Percentiles rank a stretch among this genome's conserved stretches.
phyloP scores from a whole-genome alignment of 2,329 filamentous ascomycete genomes.

The Cytospora piceicola region DNA sequence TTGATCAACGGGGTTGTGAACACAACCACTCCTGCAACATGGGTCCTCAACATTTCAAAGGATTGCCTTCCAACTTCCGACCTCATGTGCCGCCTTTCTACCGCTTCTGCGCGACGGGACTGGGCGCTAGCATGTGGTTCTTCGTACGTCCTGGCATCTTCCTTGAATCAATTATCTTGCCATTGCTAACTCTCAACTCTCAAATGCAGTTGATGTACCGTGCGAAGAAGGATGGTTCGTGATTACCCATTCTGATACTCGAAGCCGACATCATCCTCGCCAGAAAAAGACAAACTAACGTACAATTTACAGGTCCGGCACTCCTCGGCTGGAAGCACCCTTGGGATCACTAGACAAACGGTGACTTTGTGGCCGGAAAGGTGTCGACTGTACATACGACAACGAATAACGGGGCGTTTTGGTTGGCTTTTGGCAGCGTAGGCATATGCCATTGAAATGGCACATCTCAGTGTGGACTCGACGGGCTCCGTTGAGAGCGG shows the following conservation, averaged over 20 bases:
- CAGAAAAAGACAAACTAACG: conserved; percentile 10
- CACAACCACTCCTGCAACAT: conserved; percentile 35
- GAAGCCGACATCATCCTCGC: not conserved
- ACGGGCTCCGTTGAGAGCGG: not conserved
- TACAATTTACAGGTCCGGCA: conserved; percentile 60
- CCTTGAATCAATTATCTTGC: conserved; percentile 23
- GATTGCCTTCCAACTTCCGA: conserved; percentile 35
- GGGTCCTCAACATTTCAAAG: conserved; percentile 38
- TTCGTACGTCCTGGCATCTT: conserved; percentile 67
- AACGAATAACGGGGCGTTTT: conserved; percentile 1
- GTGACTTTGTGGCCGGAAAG: not conserved
- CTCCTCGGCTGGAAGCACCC: conserved; percentile 94
- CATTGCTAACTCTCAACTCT: conserved; percentile 30
- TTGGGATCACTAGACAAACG: conserved; percentile 77
- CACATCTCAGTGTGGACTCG: conserved; percentile 1
- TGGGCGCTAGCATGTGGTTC: conserved; percentile 99
- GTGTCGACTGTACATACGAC: conserved; percentile 15
- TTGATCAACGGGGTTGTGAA: not conserved
- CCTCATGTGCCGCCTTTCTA: conserved; percentile 67
- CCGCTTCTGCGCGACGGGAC: conserved; percentile 80
- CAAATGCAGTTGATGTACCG: conserved; percentile 86
- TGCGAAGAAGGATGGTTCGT: conserved; percentile 86
- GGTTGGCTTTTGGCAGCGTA: conserved; percentile 1
- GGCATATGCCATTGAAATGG: conserved; percentile 4
- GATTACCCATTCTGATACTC: not conserved